Evolutionary conservation across 2,329 filamentous ascomycete genomes (phyloP).

Genomic region (Ascochyta koolunga): DNA sequence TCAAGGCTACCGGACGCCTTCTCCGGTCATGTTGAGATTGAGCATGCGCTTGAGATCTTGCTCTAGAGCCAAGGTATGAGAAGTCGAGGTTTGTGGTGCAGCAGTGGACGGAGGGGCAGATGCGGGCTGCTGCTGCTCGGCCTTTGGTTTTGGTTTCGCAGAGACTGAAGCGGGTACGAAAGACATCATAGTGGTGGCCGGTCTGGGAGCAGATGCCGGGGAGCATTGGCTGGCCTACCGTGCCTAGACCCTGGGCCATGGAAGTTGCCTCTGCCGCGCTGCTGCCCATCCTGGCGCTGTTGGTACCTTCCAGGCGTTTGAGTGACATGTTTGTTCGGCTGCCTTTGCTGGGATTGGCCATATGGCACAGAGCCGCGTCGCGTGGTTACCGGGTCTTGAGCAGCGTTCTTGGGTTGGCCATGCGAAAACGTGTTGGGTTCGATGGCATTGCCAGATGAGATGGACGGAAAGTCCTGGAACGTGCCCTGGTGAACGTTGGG

Average conservation of each 20-base stretch:
- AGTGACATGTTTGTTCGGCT: constrained; percentile 31
- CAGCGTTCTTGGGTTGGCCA: constrained; percentile 22
- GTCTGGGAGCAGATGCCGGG: constrained; percentile 26
- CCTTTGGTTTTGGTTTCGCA: constrained; percentile 35
- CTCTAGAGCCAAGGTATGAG: constrained; percentile 38
- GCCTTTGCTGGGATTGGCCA: constrained; percentile 30
- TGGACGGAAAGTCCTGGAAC: constrained; percentile 34
- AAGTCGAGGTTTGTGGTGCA: constrained; percentile 20
- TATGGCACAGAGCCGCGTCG: constrained; percentile 37
- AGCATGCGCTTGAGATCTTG: constrained; percentile 47
- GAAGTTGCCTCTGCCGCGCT: constrained; percentile 21
- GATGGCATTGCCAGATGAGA: constrained; percentile 21
- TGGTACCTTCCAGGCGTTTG: constrained; percentile 34
- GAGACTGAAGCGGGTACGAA: constrained; percentile 47
- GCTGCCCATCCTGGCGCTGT: constrained; percentile 32
- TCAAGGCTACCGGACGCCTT: constrained; percentile 31
- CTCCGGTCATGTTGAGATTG: constrained; percentile 35
- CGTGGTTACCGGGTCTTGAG: constrained; percentile 19
- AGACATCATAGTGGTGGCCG: constrained; percentile 37
- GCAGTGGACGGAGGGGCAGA: constrained; percentile 24
- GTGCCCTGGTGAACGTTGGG: constrained; percentile 30
- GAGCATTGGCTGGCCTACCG: constrained; percentile 19
- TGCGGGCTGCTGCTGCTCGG: constrained; percentile 26
- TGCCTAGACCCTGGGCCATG: constrained; percentile 18
- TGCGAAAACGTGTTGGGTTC: constrained; percentile 29